A percentile compares a stretch with the other conserved stretches of the same genome.
phyloP scores from a whole-genome alignment of 2,329 filamentous ascomycete species.

The Rhexocercosporidium sp. region DNA sequence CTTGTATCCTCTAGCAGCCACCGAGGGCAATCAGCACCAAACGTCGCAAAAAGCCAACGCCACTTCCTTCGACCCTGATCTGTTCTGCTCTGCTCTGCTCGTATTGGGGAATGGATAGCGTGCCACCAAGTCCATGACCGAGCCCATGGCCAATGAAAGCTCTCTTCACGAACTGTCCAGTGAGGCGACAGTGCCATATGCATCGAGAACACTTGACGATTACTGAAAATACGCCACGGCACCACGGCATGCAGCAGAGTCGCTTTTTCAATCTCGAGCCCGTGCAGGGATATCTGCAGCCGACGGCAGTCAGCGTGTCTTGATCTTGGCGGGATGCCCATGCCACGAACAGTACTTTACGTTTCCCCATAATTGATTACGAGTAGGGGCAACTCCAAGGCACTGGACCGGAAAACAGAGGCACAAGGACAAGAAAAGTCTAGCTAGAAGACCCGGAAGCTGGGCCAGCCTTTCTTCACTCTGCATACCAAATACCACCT shows the following conservation, averaged over 20 bases:
- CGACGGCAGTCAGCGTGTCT: conserved; percentile 3
- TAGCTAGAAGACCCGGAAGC: neutral
- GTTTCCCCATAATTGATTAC: neutral
- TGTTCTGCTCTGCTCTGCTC: neutral
- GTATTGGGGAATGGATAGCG: conserved; percentile 13
- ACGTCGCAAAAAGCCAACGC: neutral
- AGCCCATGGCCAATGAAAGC: neutral
- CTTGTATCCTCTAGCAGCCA: conserved; percentile 4
- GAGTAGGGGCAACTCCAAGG: neutral
- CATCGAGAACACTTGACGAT: neutral
- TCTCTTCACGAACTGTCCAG: conserved; percentile 3
- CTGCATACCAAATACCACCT: neutral
- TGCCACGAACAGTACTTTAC: no score
- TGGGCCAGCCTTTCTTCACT: neutral
- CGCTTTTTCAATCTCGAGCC: conserved; percentile 1
- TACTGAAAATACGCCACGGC: neutral
- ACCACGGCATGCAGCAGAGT: neutral
- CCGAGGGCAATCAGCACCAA: neutral
- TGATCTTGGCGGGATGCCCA: neutral
- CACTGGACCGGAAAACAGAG: neutral
- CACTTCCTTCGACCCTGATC: neutral
- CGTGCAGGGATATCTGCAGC: conserved; percentile 3
- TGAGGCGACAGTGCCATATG: neutral
- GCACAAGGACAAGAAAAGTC: neutral
- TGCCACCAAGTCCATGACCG: neutral